Evolutionary conservation across 148 eudicot genomes (phyloP).

Genomic region (Camellia lanceoleosa): DNA sequence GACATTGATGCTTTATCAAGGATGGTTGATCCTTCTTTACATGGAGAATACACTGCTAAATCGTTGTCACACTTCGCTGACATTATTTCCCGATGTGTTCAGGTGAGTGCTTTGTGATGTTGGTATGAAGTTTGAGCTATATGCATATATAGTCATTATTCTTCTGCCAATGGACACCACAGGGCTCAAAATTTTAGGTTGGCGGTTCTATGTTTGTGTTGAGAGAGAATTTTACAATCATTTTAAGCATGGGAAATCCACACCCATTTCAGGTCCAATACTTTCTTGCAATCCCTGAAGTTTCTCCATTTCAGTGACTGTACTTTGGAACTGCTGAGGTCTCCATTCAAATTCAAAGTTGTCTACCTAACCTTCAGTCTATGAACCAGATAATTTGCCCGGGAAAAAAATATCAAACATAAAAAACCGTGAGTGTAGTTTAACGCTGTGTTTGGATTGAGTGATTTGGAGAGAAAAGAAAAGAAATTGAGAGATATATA

Average conservation of each 20-base stretch:
- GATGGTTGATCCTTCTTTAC: conserved; percentile 92
- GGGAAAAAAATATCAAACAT: neutral
- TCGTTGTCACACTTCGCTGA: conserved; percentile 87
- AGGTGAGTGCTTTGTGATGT: conserved; percentile 42
- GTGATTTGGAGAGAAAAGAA: no score
- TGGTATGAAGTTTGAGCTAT: neutral
- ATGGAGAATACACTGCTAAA: conserved; percentile 61
- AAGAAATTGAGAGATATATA: no score
- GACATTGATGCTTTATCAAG: conserved; percentile 89
- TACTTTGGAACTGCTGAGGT: neutral
- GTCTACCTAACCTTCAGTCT: conserved; percentile 1
- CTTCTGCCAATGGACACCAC: neutral
- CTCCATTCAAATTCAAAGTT: neutral
- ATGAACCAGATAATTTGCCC: neutral
- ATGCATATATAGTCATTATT: neutral
- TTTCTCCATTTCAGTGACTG: neutral
- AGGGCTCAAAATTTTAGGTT: neutral
- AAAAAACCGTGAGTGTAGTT: neutral
- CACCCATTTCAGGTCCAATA: neutral
- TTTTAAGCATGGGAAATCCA: neutral
- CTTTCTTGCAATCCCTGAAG: neutral
- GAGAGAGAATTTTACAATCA: neutral
- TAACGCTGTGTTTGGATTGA: no score
- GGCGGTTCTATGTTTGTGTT: conserved; percentile 1
- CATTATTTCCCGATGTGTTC: conserved; percentile 82